A percentile compares a stretch with the other conserved stretches of the same genome.
Conservation (phyloP, 2,329 filamentous ascomycete species). For the Madurella fahalii region DNA sequence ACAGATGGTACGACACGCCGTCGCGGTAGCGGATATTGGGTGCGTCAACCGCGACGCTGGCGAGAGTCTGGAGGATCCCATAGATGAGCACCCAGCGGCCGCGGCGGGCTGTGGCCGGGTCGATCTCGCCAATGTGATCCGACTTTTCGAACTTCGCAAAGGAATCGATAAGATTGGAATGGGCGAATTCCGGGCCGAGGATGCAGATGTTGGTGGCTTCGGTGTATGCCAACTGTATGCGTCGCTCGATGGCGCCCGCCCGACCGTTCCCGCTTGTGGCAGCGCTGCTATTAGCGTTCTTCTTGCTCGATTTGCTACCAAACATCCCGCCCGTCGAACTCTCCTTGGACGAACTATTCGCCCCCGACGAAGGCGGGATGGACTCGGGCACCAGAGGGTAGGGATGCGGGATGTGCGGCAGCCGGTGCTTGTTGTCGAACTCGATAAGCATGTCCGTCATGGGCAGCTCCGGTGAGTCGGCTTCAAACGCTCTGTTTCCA, state of each 20-base stretch:
- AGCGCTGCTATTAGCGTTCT: slow-evolving; percentile 25
- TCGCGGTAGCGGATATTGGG: slow-evolving; percentile 50
- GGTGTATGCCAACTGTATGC: slow-evolving; percentile 54
- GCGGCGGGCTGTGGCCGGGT: slow-evolving; percentile 52
- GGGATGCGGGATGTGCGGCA: slow-evolving; percentile 63
- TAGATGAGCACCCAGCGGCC: slow-evolving; percentile 61
- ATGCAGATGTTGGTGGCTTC: slow-evolving; percentile 58
- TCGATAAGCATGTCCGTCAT: slow-evolving; percentile 63
- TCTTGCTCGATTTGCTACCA: slow-evolving; percentile 30
- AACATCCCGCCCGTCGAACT: slow-evolving; percentile 27
- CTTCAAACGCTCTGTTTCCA: slow-evolving; percentile 44
- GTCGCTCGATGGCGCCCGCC: slow-evolving; percentile 39
- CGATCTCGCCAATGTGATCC: slow-evolving; percentile 47
- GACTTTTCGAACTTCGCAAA: slow-evolving; percentile 55
- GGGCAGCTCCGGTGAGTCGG: slow-evolving; percentile 52
- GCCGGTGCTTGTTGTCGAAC: slow-evolving; percentile 59
- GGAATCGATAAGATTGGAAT: slow-evolving; percentile 52
- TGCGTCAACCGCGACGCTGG: slow-evolving; percentile 55
- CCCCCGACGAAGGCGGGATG: slow-evolving; percentile 31
- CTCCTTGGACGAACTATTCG: slow-evolving; percentile 22
- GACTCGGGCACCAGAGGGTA: slow-evolving; percentile 61
- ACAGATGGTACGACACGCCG: slow-evolving; percentile 54
- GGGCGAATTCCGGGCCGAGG: slow-evolving; percentile 49
- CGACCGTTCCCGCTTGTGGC: slow-evolving; percentile 20
- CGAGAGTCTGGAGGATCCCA: slow-evolving; percentile 56